phyloP scores from a whole-genome alignment of 805 yeast species.

The Wickerhamiella nectarea region DNA sequence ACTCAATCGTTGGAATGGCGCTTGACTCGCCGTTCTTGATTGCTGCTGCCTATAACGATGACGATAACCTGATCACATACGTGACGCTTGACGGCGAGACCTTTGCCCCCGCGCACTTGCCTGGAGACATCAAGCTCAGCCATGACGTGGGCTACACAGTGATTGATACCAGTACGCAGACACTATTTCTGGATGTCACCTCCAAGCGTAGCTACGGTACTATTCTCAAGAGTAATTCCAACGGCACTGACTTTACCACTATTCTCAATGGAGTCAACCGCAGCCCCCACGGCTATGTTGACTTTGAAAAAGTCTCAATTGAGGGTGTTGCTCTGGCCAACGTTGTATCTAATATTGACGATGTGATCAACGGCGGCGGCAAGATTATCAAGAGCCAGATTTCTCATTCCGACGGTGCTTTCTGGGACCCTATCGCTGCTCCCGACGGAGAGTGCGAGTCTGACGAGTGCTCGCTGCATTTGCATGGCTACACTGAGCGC shows the following conservation, averaged over 20 bases:
- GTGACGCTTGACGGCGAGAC: slow-evolving; percentile 65
- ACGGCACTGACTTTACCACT: slow-evolving; percentile 74
- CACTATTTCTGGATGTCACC: slow-evolving; percentile 75
- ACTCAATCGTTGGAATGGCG: slow-evolving; percentile 59
- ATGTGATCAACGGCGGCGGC: slow-evolving; percentile 31
- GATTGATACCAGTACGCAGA: slow-evolving; percentile 53
- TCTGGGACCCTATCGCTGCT: slow-evolving; percentile 62
- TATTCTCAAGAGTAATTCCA: slow-evolving; percentile 73
- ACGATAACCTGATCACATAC: slow-evolving; percentile 46
- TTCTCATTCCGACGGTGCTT: slow-evolving; percentile 83
- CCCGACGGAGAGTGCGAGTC: slow-evolving; percentile 52
- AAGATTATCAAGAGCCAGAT: slow-evolving; percentile 60
- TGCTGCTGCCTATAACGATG: slow-evolving; percentile 45
- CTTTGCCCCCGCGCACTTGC: slow-evolving; percentile 72
- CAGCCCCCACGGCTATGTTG: slow-evolving; percentile 61
- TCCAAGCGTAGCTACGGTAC: slow-evolving; percentile 62
- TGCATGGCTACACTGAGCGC: slow-evolving; percentile 87
- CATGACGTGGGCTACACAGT: slow-evolving; percentile 49
- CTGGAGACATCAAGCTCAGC: slow-evolving; percentile 39
- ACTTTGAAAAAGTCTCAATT: slow-evolving; percentile 69
- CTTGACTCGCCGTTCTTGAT: slow-evolving; percentile 56
- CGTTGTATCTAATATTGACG: slow-evolving; percentile 43
- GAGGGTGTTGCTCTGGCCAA: slow-evolving; percentile 79
- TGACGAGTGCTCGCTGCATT: slow-evolving; percentile 59
- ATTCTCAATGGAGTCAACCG: slow-evolving; percentile 63